Base-by-base conservation (phyloP, 768 basidiomycete species). In the Amylocystis lapponica region DNA sequence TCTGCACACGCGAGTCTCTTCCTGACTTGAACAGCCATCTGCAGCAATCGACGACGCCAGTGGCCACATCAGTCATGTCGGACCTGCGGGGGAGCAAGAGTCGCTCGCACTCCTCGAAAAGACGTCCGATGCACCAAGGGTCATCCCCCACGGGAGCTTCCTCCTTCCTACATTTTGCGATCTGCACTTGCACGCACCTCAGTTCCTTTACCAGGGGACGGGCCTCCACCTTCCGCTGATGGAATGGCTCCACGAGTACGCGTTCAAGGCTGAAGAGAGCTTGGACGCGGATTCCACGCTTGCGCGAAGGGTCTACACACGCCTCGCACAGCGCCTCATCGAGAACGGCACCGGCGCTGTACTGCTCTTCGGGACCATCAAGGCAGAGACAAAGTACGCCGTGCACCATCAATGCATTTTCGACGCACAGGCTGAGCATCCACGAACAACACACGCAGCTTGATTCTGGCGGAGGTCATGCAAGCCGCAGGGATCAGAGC, bases 191-290 rank as follows among this genome's bases (percentile, higher is more conserved):
- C 91, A 94, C 58, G 89, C 90, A 0, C 87, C 91, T 1, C 92
- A 94, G 57, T 92, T 86, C 58, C 69, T 92, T 26, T 93, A 91
- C 47, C 83, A 89, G 43, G 92, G 92, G 3, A 89, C 79, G 1
- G 90, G 91, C 0, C 71, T 93, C 4, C 86, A 94, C 59, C 72
- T 90, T 2, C 86, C 89, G 4, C 64, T 92, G 27, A 82, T 91
- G 81, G 63, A 88, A 51, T 91, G 90, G 90, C 72, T 93, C 7
- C 71, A 88, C 29, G 71, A 72, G 23, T 93, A 93, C 49, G 85
- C 89, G 0, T 90, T 84, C 59, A 79, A 81, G 52, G 84, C 90
- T 0, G 92, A 94, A 57, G 80, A 86, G 47, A 55, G 74, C 14
- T 67, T 95, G 3, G 92, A 94, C 50, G 58, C 53, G 1, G 73